These are phyloP conservation scores for Staphylotrichum longicolle DNA, from an alignment of 495 filamentous ascomycete genomes.

Conservation along the genomic window DNA sequence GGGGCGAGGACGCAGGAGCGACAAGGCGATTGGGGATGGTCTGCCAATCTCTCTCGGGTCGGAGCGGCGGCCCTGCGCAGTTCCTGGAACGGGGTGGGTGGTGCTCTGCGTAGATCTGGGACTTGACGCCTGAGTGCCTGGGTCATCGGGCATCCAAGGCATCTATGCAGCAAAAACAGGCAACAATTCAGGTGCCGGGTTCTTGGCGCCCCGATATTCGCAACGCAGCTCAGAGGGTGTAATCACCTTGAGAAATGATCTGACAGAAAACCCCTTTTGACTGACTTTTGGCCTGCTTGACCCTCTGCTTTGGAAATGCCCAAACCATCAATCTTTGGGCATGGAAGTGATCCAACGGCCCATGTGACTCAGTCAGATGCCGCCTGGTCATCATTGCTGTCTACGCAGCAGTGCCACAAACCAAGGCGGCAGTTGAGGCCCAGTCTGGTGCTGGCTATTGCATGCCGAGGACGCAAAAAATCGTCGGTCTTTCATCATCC, in stretches of 20 bases:
- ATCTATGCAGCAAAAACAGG: conserved; percentile 31
- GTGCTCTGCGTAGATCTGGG: conserved; percentile 35
- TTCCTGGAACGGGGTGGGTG: conserved; percentile 31
- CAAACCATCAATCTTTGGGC: too few species aligned
- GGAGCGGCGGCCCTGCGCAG: conserved; percentile 28
- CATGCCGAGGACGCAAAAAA: too few species aligned
- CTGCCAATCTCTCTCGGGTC: conserved; percentile 26
- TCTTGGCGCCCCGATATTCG: conserved; percentile 31
- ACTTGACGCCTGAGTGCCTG: conserved; percentile 27
- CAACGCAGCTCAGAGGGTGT: neutral
- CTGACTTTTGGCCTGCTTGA: too few species aligned
- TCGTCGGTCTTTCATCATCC: too few species aligned
- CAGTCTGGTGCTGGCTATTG: too few species aligned
- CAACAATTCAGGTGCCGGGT: conserved; percentile 22
- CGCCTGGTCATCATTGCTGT: too few species aligned
- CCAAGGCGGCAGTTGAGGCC: too few species aligned
- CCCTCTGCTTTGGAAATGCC: too few species aligned
- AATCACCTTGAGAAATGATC: neutral
- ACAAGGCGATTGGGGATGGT: conserved; percentile 38
- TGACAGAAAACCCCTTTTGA: neutral
- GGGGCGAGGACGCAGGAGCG: conserved; percentile 34
- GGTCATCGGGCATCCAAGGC: conserved; percentile 30
- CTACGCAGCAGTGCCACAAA: too few species aligned
- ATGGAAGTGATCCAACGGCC: too few species aligned
- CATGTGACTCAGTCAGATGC: too few species aligned